These are phyloP conservation scores for Suillus plorans DNA, from an alignment of 768 basidiomycete genomes.

Conservation along the genomic window DNA sequence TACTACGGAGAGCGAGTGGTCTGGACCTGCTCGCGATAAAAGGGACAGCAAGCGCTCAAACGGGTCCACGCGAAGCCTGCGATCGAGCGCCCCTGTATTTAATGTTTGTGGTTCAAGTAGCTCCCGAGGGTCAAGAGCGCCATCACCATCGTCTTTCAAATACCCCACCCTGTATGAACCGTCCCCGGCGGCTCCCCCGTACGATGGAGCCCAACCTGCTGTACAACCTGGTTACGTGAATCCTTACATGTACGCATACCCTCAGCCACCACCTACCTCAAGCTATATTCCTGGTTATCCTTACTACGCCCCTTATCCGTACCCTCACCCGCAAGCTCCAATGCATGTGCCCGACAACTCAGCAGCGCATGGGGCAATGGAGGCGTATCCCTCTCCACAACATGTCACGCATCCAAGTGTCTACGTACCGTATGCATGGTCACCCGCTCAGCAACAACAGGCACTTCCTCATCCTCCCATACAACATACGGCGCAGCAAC, in stretches of 20 bases:
- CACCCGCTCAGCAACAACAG: constrained; percentile 25
- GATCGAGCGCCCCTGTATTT: constrained; percentile 50
- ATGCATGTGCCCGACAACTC: constrained; percentile 38
- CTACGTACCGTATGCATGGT: constrained; percentile 33
- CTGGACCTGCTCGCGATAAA: constrained; percentile 58
- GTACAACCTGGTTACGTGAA: constrained; percentile 32
- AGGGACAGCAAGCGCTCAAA: constrained; percentile 53
- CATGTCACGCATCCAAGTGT: constrained; percentile 31
- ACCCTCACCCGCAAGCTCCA: constrained; percentile 45
- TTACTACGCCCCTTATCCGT: constrained; percentile 50
- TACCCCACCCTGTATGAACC: constrained; percentile 77
- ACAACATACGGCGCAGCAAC: constrained; percentile 36
- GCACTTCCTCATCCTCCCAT: constrained; percentile 41
- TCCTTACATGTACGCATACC: constrained; percentile 40
- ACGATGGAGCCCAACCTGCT: constrained; percentile 31
- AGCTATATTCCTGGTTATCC: constrained; percentile 41
- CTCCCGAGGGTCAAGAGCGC: constrained; percentile 70
- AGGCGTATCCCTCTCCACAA: constrained; percentile 33
- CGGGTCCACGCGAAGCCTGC: constrained; percentile 59
- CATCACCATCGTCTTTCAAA: constrained; percentile 70
- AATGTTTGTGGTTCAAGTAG: constrained; percentile 54
- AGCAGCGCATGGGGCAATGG: constrained; percentile 26
- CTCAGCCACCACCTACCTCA: constrained; percentile 36
- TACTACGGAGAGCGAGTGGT: constrained; percentile 83
- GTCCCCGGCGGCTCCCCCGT: constrained; percentile 27